phyloP scores from a whole-genome alignment of 805 yeast genomes.

The Candida pseudoglaebosa region DNA sequence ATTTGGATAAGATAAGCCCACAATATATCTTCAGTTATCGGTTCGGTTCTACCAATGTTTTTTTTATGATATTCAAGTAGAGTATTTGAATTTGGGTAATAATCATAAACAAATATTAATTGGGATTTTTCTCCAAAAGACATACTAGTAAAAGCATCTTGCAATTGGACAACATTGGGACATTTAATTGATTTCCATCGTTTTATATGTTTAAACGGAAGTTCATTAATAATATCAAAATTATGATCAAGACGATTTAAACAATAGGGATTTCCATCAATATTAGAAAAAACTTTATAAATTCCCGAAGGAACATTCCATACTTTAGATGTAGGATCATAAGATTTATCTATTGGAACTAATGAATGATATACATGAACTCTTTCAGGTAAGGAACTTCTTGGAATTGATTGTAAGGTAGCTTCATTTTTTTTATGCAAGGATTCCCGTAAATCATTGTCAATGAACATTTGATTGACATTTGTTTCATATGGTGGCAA shows the following conservation, averaged over 20 bases:
- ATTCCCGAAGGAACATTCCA: slow-evolving; percentile 58
- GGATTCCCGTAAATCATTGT: slow-evolving; percentile 65
- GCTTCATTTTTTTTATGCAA: slow-evolving; percentile 77
- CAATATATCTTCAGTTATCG: slow-evolving; percentile 58
- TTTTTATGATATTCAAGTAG: slow-evolving; percentile 62
- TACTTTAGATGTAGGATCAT: slow-evolving; percentile 27
- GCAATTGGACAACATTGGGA: slow-evolving; percentile 55
- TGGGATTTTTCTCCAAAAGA: slow-evolving; percentile 68
- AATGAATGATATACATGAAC: slow-evolving; percentile 69
- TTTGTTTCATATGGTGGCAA: slow-evolving; percentile 69
- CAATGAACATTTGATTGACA: slow-evolving; percentile 65
- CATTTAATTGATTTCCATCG: slow-evolving; percentile 62
- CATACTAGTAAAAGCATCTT: slow-evolving; percentile 82
- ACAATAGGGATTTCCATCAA: slow-evolving; percentile 74
- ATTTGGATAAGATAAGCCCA: slow-evolving; percentile 81
- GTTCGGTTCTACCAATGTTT: slow-evolving; percentile 38
- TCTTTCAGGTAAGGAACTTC: slow-evolving; percentile 52
- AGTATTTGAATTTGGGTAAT: slow-evolving; percentile 72
- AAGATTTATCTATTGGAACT: slow-evolving; percentile 65
- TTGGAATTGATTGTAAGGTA: slow-evolving; percentile 60
- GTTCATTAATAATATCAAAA: slow-evolving; percentile 37
- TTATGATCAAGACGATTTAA: slow-evolving; percentile 63
- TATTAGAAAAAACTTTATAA: slow-evolving; percentile 76
- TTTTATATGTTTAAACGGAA: slow-evolving; percentile 56
- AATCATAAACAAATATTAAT: slow-evolving; percentile 77